Percentiles rank a stretch among this genome's conserved stretches.
Conservation (phyloP, 2,329 filamentous ascomycete species). For the Aspergillus tamarii region DNA sequence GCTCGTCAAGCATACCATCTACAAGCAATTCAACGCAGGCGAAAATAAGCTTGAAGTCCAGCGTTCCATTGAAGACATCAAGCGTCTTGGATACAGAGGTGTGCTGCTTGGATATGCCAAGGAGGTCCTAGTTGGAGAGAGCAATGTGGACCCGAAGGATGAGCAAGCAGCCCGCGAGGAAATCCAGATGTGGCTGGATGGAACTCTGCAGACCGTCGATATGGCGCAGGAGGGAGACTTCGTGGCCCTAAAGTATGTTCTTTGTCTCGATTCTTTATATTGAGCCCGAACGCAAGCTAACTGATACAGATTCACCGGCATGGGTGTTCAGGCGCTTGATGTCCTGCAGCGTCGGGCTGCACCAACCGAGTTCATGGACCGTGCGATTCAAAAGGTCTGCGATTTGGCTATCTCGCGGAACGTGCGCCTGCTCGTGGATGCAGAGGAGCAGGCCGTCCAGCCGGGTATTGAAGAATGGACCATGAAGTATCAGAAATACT, state of each 20-base stretch:
- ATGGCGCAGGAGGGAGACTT: conserved; percentile 58
- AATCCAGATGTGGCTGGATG: conserved; percentile 53
- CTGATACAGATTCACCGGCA: conserved; percentile 49
- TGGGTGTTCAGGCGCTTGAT: conserved; percentile 48
- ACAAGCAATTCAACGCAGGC: conserved; percentile 62
- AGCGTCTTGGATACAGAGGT: conserved; percentile 54
- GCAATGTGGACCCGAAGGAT: conserved; percentile 32
- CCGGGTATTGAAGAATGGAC: conserved; percentile 57
- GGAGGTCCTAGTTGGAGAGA: conserved; percentile 56
- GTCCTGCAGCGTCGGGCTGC: conserved; percentile 43
- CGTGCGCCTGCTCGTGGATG: conserved; percentile 55
- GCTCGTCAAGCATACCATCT: conserved; percentile 52
- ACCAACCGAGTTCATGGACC: conserved; percentile 46
- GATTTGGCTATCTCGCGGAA: conserved; percentile 46
- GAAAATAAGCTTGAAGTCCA: conserved; percentile 53
- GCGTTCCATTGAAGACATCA: conserved; percentile 50
- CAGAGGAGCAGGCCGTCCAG: conserved; percentile 58
- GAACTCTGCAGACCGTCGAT: conserved; percentile 56
- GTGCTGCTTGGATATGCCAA: conserved; percentile 59
- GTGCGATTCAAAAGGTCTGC: conserved; percentile 50
- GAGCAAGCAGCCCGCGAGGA: conserved; percentile 37
- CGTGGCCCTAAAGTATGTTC: conserved; percentile 54
- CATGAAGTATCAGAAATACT: conserved; percentile 56
- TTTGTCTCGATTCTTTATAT: not conserved
- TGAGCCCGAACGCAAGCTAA: conserved; percentile 10